Evolutionary conservation across 345 rosid species (phyloP).

Genomic region (Excoecaria agallocha): DNA sequence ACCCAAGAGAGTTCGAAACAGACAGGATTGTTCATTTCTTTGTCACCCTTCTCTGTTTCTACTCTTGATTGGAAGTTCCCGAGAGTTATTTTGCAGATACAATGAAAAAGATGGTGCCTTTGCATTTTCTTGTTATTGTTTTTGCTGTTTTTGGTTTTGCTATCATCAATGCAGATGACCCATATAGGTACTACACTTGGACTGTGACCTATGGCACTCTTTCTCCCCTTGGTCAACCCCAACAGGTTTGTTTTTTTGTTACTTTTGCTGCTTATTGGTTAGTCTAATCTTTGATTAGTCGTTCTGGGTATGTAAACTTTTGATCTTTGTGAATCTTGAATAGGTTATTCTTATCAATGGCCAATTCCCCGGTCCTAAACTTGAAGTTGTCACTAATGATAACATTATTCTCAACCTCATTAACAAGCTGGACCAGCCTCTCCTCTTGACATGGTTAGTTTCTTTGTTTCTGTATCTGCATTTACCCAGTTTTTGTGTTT

Average conservation of each 20-base stretch:
- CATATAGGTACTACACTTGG: slow-evolving; percentile 82
- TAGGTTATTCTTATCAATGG: slow-evolving; percentile 96
- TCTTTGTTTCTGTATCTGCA: not conserved
- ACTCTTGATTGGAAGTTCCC: not conserved
- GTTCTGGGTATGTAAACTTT: not conserved
- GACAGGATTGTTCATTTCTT: not conserved
- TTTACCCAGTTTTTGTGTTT: not conserved
- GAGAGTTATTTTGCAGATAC: slow-evolving; percentile 13
- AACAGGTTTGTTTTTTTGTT: slow-evolving; percentile 50
- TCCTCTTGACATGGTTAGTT: slow-evolving; percentile 83
- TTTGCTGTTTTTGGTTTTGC: slow-evolving; percentile 46
- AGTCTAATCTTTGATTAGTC: not conserved
- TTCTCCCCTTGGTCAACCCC: slow-evolving; percentile 65
- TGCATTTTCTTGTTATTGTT: slow-evolving; percentile 17
- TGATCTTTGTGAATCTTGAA: slow-evolving; percentile 5
- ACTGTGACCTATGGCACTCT: slow-evolving; percentile 79
- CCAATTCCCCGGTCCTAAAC: slow-evolving; percentile 94
- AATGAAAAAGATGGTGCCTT: slow-evolving; percentile 19
- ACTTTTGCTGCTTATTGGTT: slow-evolving; percentile 1
- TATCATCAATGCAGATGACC: slow-evolving; percentile 65
- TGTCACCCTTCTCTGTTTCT: not conserved
- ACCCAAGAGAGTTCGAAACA: not conserved
- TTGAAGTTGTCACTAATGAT: slow-evolving; percentile 90
- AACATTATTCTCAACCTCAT: slow-evolving; percentile 84
- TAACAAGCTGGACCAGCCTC: slow-evolving; percentile 92